Evolutionary conservation across 1,284 basidiomycete species (phyloP).

Genomic region (Leccinum angustisporum): DNA sequence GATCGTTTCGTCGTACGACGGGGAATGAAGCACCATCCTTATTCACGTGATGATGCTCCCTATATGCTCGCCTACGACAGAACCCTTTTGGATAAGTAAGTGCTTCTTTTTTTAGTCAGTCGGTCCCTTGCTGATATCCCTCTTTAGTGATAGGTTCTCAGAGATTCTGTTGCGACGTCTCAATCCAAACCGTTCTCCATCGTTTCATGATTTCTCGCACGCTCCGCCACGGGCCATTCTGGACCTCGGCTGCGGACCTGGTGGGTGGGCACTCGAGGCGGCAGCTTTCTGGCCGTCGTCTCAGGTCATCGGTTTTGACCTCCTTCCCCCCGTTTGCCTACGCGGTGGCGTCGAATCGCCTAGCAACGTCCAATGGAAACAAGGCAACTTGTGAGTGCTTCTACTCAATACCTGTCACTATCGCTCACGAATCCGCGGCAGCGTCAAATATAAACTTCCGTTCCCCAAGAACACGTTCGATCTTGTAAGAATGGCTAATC

Average conservation of each 20-base stretch:
- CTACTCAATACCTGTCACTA: background rate
- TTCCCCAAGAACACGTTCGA: conserved; percentile 65
- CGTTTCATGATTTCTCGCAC: conserved; percentile 57
- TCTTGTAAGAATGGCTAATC: conserved; percentile 66
- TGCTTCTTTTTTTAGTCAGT: conserved; percentile 9
- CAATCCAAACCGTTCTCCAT: conserved; percentile 49
- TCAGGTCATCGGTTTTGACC: conserved; percentile 61
- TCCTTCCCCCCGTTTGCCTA: conserved; percentile 51
- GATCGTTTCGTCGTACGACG: conserved; percentile 40
- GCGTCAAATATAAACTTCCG: conserved; percentile 54
- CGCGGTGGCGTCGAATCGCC: conserved; percentile 31
- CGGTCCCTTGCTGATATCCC: conserved; percentile 15
- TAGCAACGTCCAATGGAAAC: conserved; percentile 54
- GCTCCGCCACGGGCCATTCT: conserved; percentile 55
- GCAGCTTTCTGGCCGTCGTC: conserved; percentile 57
- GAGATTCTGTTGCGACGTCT: conserved; percentile 53
- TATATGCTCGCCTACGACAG: conserved; percentile 67
- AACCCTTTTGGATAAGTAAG: conserved; percentile 58
- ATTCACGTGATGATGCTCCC: conserved; percentile 45
- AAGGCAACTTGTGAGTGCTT: conserved; percentile 63
- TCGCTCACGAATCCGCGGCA: conserved; percentile 31
- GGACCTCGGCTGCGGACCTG: conserved; percentile 71
- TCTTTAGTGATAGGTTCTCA: conserved; percentile 54
- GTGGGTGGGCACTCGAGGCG: conserved; percentile 62
- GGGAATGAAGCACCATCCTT: conserved; percentile 56